These are phyloP conservation scores for Zymoseptoria brevis DNA, from an alignment of 2,329 filamentous ascomycete species.

Conservation along the genomic window DNA sequence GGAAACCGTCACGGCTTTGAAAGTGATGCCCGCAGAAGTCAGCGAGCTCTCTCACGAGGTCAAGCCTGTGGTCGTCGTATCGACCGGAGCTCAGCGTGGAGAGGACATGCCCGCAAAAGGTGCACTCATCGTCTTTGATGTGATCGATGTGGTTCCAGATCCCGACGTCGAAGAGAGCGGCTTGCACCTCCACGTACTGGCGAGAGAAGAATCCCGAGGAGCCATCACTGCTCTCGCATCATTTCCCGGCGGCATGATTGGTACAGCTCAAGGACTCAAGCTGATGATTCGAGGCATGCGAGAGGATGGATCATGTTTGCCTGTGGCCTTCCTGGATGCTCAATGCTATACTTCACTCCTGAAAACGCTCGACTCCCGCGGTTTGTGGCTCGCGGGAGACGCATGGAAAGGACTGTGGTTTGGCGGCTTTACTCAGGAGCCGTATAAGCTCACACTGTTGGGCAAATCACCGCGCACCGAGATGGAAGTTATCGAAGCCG, in stretches of 20 bases:
- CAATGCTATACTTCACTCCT: slow-evolving; percentile 84
- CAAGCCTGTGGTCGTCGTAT: slow-evolving; percentile 72
- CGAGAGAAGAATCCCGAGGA: slow-evolving; percentile 85
- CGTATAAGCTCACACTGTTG: slow-evolving; percentile 89
- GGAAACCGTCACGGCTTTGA: slow-evolving; percentile 73
- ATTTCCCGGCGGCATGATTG: slow-evolving; percentile 71
- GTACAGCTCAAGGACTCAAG: slow-evolving; percentile 92
- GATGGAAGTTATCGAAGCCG: slow-evolving; percentile 70
- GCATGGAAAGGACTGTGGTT: slow-evolving; percentile 94
- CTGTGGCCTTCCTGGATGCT: slow-evolving; percentile 96
- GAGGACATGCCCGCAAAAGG: slow-evolving; percentile 85
- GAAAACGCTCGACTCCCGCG: slow-evolving; percentile 74
- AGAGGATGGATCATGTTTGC: slow-evolving; percentile 84
- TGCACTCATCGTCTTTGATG: slow-evolving; percentile 80
- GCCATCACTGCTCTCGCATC: slow-evolving; percentile 74
- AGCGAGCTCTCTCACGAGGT: slow-evolving; percentile 87
- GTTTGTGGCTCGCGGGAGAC: slow-evolving; percentile 81
- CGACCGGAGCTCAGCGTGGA: slow-evolving; percentile 76
- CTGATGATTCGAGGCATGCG: slow-evolving; percentile 94
- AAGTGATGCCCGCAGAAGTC: slow-evolving; percentile 76
- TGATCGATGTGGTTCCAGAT: slow-evolving; percentile 85
- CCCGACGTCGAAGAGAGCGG: slow-evolving; percentile 79
- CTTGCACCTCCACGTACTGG: slow-evolving; percentile 74
- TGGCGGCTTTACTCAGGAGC: slow-evolving; percentile 91
- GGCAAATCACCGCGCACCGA: slow-evolving; percentile 68